Evolutionary conservation across 2,329 filamentous ascomycete genomes (phyloP), one percentile per base, ranked within the genome.

Genomic region (Neonectria neomacrospora): DNA sequence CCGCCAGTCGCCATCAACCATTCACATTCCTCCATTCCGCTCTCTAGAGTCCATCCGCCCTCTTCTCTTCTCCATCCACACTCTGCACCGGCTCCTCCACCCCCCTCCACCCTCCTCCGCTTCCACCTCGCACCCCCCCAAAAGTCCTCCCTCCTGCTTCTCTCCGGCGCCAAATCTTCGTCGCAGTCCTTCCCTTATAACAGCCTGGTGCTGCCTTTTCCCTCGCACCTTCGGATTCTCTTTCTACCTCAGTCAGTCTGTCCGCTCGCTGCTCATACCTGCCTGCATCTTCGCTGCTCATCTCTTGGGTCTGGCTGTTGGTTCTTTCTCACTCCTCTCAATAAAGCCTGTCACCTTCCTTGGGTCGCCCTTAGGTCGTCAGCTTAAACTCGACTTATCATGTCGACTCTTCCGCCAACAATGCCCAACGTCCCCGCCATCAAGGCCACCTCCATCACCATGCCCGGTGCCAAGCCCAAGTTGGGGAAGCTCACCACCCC

Each of bases 401-500:
- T 41, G 37, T 41, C 37, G 57, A 63, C 54, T 34, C 34, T n/a
- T 28, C 39, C 48, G 34, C 20, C 26, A 41, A 22, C 26, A 47
- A 16, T 42, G 50, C 32, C 47, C 64, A 63, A 61, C 54, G 54
- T 41, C 58, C 62, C 50, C 50, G 44, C 23, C 44, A 39, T 52
- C 30, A 63, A 56, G 56, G 51, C 18, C 51, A 54, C 64, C 61
- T 54, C 61, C 39, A 52, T 56, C 80, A 83, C 51, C 71, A 87
- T 87, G 83, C 79, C 85, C 76, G 72, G 81, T 61, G 75, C 75
- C 74, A 86, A 86, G 76, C 87, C 87, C 71, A 90, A 85, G 85
- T 82, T 88, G 74, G 79, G 84, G 71, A 85, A 86, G 79, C 83
- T 90, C 77, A 82, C 85, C 71, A 90, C 88, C 69, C 87, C 88